A percentile compares a stretch with the other conserved stretches of the same genome.
Evolutionary conservation across 768 basidiomycete species (phyloP).

Genomic region (Ramaria sp.): DNA sequence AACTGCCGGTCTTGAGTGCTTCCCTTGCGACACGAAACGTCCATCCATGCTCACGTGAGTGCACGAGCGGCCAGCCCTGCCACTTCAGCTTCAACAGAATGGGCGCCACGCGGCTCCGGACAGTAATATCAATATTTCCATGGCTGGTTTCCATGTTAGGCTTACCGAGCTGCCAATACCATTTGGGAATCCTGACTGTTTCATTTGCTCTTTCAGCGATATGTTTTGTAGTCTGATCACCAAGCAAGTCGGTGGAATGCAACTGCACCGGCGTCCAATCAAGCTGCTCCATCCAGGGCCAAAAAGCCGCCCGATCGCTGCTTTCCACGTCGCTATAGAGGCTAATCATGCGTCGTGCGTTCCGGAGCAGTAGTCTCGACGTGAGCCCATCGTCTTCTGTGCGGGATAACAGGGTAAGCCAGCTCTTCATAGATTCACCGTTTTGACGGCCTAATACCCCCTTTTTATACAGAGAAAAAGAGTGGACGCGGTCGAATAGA

Average conservation of each 20-base stretch:
- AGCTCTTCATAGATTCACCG: background rate
- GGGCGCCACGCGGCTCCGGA: constrained; percentile 73
- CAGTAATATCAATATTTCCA: constrained; percentile 76
- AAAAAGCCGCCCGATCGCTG: background rate
- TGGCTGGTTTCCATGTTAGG: constrained; percentile 58
- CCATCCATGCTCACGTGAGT: constrained; percentile 88
- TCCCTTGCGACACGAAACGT: constrained; percentile 62
- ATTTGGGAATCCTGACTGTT: constrained; percentile 78
- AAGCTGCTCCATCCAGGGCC: constrained; percentile 50
- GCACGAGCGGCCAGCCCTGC: constrained; percentile 75
- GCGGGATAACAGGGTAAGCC: background rate
- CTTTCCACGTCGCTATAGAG: background rate
- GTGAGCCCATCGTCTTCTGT: background rate
- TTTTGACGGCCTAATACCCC: background rate
- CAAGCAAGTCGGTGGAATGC: constrained; percentile 1
- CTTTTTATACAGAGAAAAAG: background rate
- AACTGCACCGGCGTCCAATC: constrained; percentile 44
- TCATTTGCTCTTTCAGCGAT: constrained; percentile 23
- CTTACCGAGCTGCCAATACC: constrained; percentile 87
- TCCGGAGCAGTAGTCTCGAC: background rate
- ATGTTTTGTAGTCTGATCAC: constrained; percentile 19
- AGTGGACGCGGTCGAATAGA: constrained; percentile 31
- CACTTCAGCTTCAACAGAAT: constrained; percentile 81
- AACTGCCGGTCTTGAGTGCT: constrained; percentile 22
- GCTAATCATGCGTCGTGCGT: background rate